phyloP scores from a whole-genome alignment of 2,329 filamentous ascomycete species.

The Pseudocercospora fuligena region DNA sequence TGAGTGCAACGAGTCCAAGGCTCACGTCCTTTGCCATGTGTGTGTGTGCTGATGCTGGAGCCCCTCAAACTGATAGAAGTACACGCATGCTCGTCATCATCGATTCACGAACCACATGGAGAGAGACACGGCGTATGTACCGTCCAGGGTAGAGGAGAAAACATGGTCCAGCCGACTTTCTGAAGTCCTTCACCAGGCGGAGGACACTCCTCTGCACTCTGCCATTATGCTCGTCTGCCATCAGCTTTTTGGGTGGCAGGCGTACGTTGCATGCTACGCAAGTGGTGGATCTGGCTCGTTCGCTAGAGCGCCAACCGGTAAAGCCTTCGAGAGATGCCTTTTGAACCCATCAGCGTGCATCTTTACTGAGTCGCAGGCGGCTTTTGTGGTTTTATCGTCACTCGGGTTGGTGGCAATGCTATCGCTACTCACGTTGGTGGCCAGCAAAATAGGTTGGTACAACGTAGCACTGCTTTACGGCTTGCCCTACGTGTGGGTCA shows the following conservation, averaged over 20 bases:
- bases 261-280: slow-evolving; percentile 36
- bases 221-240: slow-evolving; percentile 26
- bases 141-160: slow-evolving; percentile 25
- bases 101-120: slow-evolving; percentile 58
- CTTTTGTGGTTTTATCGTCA: slow-evolving; percentile 64
- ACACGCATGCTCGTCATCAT: slow-evolving; percentile 72
- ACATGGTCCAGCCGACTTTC: slow-evolving; percentile 13
- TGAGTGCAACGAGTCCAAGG: too few relatives aligned
- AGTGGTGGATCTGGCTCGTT: slow-evolving; percentile 27
- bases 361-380: slow-evolving; percentile 52
- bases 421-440: slow-evolving; percentile 56
- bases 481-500: slow-evolving; percentile 71
- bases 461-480: slow-evolving; percentile 44
- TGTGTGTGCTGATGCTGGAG: too few relatives aligned
- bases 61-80: slow-evolving; percentile 52
- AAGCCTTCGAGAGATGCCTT: slow-evolving; percentile 64
- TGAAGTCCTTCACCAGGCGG: slow-evolving; percentile 29
- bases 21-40: too few relatives aligned
- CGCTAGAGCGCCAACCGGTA: slow-evolving; percentile 15
- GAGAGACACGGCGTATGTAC: slow-evolving; percentile 45
- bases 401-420: slow-evolving; percentile 61
- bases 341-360: slow-evolving; percentile 63
- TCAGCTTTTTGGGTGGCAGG: slow-evolving; percentile 38
- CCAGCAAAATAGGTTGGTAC: slow-evolving; percentile 10
- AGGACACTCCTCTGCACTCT: slow-evolving; percentile 36